Evolutionary conservation across 2,329 filamentous ascomycete species (phyloP), one percentile per base, ranked within the genome.

Genomic region (Microdochium nivale): DNA sequence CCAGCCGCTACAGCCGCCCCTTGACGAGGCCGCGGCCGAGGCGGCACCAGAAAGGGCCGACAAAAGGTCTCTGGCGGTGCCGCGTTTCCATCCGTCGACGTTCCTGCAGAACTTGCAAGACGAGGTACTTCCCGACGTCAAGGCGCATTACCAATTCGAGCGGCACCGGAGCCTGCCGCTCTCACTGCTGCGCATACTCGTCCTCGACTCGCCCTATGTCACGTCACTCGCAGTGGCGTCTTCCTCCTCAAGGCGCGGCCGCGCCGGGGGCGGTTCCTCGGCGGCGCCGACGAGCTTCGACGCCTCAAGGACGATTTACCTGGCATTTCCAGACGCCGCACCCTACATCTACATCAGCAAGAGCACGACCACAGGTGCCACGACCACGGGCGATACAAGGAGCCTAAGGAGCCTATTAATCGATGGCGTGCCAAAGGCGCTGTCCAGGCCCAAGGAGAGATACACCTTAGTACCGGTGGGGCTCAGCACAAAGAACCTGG

Each of bases 191-290:
- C 83, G 89, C 49, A 83, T 95, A 47, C 87, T 90, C 60, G 80
- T 91, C 53, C 73, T 90, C 55, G 86, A 94, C 64, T 88, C 88
- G 1, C 89, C 89, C 0, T 95, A 95, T 65, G 87, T 86, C 58
- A 81, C 80, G 16, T 70, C 72, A 35, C 69, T 80, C 16, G 76
- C 78, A 1, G 65, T 78, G 49, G 57, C 67, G 19, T 57, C n/a
- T n/a, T n/a, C n/a, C n/a, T n/a, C 52, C 3, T 54, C 54, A 16
- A 54, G 54, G 16, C 54, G 57, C n/a, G 51, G 58, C 7, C 50
- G 56, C n/a, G 52, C n/a, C n/a, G n/a, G n/a, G n/a, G n/a, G 33
- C 9, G 58, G 57, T 24, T 52, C 58, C 14, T 27, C 25, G 19
- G 52, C 25, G 19, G 52, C 60, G 3, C 59, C 66, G 16, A 63